Evolutionary conservation across 345 rosid species (phyloP).

Genomic region (Hypericum perforatum): DNA sequence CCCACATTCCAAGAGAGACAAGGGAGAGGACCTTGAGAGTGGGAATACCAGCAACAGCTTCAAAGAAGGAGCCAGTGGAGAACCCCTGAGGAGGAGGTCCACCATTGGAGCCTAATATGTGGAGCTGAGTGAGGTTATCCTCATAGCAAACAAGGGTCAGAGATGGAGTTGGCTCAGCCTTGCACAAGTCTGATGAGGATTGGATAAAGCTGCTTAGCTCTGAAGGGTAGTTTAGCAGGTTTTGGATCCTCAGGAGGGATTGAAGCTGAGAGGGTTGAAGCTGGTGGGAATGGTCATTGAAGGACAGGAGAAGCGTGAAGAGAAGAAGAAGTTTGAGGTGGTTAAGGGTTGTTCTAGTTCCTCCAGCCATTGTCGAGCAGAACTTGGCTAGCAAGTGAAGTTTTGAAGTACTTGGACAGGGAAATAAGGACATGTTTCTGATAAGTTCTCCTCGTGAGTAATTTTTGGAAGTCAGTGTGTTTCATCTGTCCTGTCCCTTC

Average conservation of each 20-base stretch:
- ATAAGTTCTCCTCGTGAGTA: too few species aligned
- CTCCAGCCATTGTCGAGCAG: too few species aligned
- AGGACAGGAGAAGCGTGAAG: conserved; percentile 4
- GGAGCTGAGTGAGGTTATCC: conserved; percentile 50
- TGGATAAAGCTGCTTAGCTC: conserved; percentile 16
- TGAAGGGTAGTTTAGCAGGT: conserved; percentile 34
- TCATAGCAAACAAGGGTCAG: conserved; percentile 42
- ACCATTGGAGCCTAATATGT: conserved; percentile 19
- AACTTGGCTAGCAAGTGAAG: too few species aligned
- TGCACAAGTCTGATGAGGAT: conserved; percentile 35
- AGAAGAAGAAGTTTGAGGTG: conserved; percentile 13
- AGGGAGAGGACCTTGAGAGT: conserved; percentile 48
- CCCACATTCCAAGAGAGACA: conserved; percentile 44
- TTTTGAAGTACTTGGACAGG: too few species aligned
- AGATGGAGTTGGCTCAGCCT: conserved; percentile 29
- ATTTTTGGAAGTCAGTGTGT: too few species aligned
- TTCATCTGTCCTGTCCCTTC: too few species aligned
- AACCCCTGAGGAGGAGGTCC: conserved; percentile 15
- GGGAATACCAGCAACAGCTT: conserved; percentile 22
- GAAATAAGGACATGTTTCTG: too few species aligned
- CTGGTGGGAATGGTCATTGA: conserved; percentile 25
- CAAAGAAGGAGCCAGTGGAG: conserved; percentile 28
- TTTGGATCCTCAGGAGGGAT: conserved; percentile 29
- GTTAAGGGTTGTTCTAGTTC: not conserved
- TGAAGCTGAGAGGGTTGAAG: conserved; percentile 30